Conservation (phyloP, 2,329 filamentous ascomycete genomes). For the Colletotrichum sp. region DNA sequence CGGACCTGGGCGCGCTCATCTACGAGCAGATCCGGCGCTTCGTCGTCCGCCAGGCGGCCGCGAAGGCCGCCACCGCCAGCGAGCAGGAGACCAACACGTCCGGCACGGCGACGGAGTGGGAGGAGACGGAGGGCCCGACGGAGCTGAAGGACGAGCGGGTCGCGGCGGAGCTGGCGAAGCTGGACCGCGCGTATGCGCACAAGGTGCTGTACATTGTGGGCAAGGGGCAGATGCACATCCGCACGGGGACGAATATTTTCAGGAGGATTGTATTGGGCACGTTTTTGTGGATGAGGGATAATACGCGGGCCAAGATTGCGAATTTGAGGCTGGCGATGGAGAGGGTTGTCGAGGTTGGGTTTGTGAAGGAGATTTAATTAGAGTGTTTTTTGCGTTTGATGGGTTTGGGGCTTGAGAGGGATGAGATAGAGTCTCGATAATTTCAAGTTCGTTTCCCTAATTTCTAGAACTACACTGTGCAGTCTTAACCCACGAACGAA, state of each 20-base stretch:
- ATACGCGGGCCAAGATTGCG: constrained; percentile 69
- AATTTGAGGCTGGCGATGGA: constrained; percentile 65
- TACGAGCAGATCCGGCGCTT: constrained; percentile 61
- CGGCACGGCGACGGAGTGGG: neutral
- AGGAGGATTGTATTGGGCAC: constrained; percentile 53
- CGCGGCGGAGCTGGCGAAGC: constrained; percentile 45
- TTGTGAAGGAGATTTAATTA: constrained; percentile 66
- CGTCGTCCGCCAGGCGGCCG: constrained; percentile 40
- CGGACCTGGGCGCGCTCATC: constrained; percentile 65
- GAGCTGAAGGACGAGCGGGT: constrained; percentile 28
- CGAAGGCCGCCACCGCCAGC: constrained; percentile 19
- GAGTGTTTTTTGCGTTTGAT: neutral
- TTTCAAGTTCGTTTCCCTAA: neutral
- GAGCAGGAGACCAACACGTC: constrained; percentile 4
- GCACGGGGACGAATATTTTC: constrained; percentile 41
- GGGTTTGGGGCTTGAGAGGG: neutral
- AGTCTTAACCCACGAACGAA: too few species aligned
- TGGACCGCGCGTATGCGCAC: constrained; percentile 48
- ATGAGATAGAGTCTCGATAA: neutral
- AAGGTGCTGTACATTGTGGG: constrained; percentile 64
- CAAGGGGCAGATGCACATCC: constrained; percentile 65
- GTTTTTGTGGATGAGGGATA: constrained; percentile 71
- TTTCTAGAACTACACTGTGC: too few species aligned
- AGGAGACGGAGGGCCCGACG: neutral
- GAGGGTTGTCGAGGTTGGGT: constrained; percentile 70